A percentile compares a stretch with the other conserved stretches of the same genome.
Evolutionary conservation across 2,329 filamentous ascomycete genomes (phyloP).

Genomic region (Aspergillaceae sp.): DNA sequence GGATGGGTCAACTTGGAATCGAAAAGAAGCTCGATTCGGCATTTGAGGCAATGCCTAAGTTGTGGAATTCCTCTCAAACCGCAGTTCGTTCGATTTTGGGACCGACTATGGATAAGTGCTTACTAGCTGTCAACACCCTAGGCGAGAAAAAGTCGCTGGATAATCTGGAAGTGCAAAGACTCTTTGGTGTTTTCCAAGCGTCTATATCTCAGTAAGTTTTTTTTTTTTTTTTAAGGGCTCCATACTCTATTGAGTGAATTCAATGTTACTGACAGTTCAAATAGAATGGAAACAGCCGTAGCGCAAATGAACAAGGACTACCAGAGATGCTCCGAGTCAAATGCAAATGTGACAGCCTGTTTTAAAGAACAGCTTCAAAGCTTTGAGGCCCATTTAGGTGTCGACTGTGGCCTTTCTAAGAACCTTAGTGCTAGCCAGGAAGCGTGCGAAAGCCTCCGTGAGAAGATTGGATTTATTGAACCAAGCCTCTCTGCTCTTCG

Average conservation of each 20-base stretch:
- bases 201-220: constrained; percentile 18
- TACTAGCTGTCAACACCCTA: constrained; percentile 10
- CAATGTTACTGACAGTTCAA: not conserved
- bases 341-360: constrained; percentile 4
- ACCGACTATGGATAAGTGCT: constrained; percentile 9
- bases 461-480: constrained; percentile 11
- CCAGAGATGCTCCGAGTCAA: constrained; percentile 9
- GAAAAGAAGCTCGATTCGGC: constrained; percentile 11
- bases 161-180: constrained; percentile 11
- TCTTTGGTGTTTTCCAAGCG: constrained; percentile 9
- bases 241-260: not conserved
- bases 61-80: constrained; percentile 8
- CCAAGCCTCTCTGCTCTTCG: constrained; percentile 12
- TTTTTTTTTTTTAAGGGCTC: not conserved
- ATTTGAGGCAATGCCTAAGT: constrained; percentile 8
- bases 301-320: constrained; percentile 10
- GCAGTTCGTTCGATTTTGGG: constrained; percentile 8
- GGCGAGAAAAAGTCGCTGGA: constrained; percentile 8
- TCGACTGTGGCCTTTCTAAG: constrained; percentile 10
- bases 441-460: constrained; percentile 11
- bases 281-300: constrained; percentile 16
- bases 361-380: constrained; percentile 16
- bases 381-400: constrained; percentile 11
- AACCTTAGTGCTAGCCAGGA: constrained; percentile 14
- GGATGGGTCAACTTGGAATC: constrained; percentile 16